These are phyloP conservation scores for Leptoxyphium fumago DNA, from an alignment of 2,329 filamentous ascomycete genomes.

Conservation along the genomic window DNA sequence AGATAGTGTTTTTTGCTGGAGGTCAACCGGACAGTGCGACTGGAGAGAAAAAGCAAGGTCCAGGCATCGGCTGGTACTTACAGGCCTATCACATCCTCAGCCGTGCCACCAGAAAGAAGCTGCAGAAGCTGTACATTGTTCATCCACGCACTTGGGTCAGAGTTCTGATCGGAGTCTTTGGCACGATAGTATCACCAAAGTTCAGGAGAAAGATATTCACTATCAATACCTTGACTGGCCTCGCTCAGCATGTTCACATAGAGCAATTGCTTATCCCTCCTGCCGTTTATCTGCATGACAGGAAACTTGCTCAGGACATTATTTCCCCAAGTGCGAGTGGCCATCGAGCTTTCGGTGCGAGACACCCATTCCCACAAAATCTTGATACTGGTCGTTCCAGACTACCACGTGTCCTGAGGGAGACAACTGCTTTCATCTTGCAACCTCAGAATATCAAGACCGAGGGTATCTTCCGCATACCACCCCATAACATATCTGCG, in stretches of 20 bases:
- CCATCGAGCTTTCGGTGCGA: conserved; percentile 31
- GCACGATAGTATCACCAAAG: conserved; percentile 42
- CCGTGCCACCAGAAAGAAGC: conserved; percentile 38
- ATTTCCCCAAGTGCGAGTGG: conserved; percentile 32
- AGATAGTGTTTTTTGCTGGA: conserved; percentile 44
- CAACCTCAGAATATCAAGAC: conserved; percentile 31
- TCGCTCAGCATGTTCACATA: conserved; percentile 37
- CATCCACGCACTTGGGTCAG: conserved; percentile 43
- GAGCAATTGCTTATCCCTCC: conserved; percentile 40
- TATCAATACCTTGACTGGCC: conserved; percentile 34
- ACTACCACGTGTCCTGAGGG: conserved; percentile 37
- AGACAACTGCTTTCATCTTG: conserved; percentile 38
- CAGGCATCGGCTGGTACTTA: conserved; percentile 42
- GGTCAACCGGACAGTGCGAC: conserved; percentile 31
- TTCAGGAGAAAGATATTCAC: conserved; percentile 44
- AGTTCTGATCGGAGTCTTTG: conserved; percentile 41
- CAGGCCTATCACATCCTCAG: conserved; percentile 42
- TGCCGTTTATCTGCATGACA: conserved; percentile 39
- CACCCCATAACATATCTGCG: conserved; percentile 34
- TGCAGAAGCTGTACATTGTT: conserved; percentile 42
- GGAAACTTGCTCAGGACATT: conserved; percentile 33
- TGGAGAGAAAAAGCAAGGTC: conserved; percentile 30
- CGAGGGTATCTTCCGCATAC: conserved; percentile 40
- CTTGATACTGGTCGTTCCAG: conserved; percentile 28
- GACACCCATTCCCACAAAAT: conserved; percentile 32